Evolutionary conservation across 176 grass and related monocot species (phyloP).

Genomic region (Canna indica): DNA sequence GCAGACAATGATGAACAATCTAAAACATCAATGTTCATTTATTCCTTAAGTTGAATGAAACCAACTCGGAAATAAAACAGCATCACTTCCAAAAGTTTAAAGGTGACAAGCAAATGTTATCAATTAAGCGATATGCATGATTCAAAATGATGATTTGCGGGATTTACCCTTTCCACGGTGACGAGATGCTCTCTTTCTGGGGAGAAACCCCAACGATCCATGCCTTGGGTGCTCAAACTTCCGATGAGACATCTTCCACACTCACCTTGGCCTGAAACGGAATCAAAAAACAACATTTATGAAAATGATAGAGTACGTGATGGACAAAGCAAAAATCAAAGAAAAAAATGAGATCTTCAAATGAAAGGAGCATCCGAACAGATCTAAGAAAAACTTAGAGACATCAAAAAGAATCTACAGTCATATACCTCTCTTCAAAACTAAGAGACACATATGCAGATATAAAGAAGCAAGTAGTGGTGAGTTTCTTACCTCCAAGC

Average conservation of each 20-base stretch:
- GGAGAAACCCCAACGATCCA: slow-evolving; percentile 90
- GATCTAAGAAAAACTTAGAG: no score
- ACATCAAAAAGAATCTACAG: no score
- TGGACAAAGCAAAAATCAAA: background rate
- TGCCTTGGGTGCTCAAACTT: slow-evolving; percentile 99
- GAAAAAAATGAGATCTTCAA: background rate
- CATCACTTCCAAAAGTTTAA: background rate
- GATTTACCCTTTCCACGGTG: slow-evolving; percentile 84
- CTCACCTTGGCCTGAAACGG: background rate
- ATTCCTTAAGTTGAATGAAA: background rate
- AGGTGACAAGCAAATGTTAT: background rate
- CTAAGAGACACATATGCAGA: no score
- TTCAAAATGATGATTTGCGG: background rate
- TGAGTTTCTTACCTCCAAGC: no score
- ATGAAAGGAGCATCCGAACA: background rate
- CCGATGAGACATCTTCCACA: slow-evolving; percentile 69
- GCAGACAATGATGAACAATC: no score
- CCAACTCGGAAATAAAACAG: background rate
- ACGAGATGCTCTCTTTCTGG: slow-evolving; percentile 68
- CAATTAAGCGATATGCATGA: no score
- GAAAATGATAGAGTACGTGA: background rate
- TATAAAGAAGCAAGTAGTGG: no score
- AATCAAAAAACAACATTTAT: background rate
- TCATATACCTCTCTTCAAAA: no score
- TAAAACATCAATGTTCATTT: no score